phyloP scores from a whole-genome alignment of 306 rosid genomes.

The Trifolium fragiferum region DNA sequence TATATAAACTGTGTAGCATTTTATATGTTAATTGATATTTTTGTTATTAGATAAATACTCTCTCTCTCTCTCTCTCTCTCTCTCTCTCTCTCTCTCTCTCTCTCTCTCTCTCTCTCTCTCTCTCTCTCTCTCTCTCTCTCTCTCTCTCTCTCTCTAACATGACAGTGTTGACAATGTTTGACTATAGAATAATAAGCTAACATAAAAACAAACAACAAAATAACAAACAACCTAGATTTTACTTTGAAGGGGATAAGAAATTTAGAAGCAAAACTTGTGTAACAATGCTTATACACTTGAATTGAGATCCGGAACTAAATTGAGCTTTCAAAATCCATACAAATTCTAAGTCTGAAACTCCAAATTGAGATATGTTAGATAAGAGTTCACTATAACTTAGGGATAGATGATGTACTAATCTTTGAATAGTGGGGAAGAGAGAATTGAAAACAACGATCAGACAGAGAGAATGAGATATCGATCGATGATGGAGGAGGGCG shows the following conservation, averaged over 20 bases:
- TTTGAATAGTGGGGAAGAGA: no score
- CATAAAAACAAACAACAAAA: background rate
- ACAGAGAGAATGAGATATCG: background rate
- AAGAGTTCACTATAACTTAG: background rate
- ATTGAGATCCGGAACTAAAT: background rate
- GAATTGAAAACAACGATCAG: no score
- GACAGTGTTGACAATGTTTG: no score
- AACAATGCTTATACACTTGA: background rate
- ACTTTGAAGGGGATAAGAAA: no score
- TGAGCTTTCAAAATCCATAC: background rate
- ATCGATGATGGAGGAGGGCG: no score
- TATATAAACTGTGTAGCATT: slow-evolving; percentile 43
- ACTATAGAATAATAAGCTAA: no score
- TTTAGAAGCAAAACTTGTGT: background rate
- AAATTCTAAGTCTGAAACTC: background rate
- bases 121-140: no score
- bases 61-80: no score
- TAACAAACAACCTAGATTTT: background rate
- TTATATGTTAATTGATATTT: slow-evolving; percentile 23
- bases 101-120: no score
- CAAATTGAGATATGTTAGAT: background rate
- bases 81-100: no score
- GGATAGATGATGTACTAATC: background rate
- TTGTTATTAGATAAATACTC: background rate
- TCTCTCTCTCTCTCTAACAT: no score